Base-by-base conservation (phyloP, 2,329 filamentous ascomycete genomes). In the Rhytidhysteron rufulum region DNA sequence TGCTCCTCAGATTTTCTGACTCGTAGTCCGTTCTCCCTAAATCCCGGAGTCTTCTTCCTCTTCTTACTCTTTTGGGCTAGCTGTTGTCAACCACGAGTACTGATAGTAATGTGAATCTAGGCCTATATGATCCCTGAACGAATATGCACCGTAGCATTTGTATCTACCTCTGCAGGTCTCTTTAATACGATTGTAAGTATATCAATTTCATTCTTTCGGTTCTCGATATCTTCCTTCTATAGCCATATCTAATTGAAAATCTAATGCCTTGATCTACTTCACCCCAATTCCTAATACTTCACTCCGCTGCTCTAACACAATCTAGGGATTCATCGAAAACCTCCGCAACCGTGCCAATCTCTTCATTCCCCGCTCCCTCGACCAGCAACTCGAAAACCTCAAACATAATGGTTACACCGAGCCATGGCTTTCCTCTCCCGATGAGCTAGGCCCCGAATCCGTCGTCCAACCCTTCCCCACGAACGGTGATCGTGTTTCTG, bases 401-500 rank as follows among this genome's bases (percentile, higher is more conserved):
- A 82, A 86, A 33, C 65, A 65, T 10, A 79, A 81, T 48, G 71
- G 91, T 39, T 94, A 91, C 62, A 73, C 77, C 0, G 57, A 72
- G 2, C 65, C 69, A 11, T 95, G 81, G 74, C 77, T 93, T 6
- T 54, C 65, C 18, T 58, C 63, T 4, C 79, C 82, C 0, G 86
- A 91, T 63, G 72, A 60, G 20, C n/a, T n/a, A n/a, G n/a, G n/a
- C n/a, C 57, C 59, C 15, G 67, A 72, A 36, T 60, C 52, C 33
- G 58, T 65, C 2, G 58, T 67, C 41, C 52, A 71, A 27, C 65
- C 63, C 7, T 95, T 93, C 62, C 76, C 76, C 4, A 87, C 74
- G 38, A 93, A 91, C 58, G 88, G 82, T 43, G 85, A 93, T 68
- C 83, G 89, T 4, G 91, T 89, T 57, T 83, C 85, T 19, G 88